Evolutionary conservation across 2,329 filamentous ascomycete species (phyloP), one percentile per base, ranked within the genome.

Genomic region (Parastagonospora nodorum): DNA sequence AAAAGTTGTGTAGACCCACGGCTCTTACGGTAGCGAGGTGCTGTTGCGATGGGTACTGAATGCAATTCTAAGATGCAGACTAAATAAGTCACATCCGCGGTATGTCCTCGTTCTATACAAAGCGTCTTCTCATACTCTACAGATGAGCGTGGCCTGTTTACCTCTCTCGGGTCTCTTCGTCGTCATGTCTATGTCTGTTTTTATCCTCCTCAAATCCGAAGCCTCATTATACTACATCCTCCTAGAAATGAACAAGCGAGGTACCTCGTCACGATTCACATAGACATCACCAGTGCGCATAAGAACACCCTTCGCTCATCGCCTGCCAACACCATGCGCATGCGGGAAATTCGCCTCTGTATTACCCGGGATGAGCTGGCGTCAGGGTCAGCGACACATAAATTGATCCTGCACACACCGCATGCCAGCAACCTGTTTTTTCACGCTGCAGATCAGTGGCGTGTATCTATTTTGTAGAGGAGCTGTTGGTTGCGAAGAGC

Each of bases 331-430:
- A 31, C 12, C 42, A 36, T n/a, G 15, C 19, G 32, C 42, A 9
- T 36, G 45, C 50, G 37, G 42, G 45, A 40, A 56, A 59, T 55
- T 55, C 63, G 51, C 57, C 57, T 59, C 58, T 60, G 60, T 61
- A 66, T 63, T 60, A 64, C 53, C 61, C 60, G 55, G 57, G 56
- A 27, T 19, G 44, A 35, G 44, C 44, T 40, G 35, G 39, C 27
- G 12, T 19, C 2, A 44, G 24, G 28, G 42, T 19, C 51, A 45
- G 42, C 42, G 48, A 52, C 15, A 39, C 8, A 39, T 54, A 47
- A 45, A 57, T 53, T 59, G 49, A 53, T 58, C 43, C 56, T 55
- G 53, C 52, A 48, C 48, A 53, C 38, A 53, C 44, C 16, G 15
- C 12, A 9, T 9, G 9, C 30, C 9, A 2, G 14, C 36, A 8